Base-by-base conservation (phyloP, 257 asterid species). In the Forsythia viridissima region DNA sequence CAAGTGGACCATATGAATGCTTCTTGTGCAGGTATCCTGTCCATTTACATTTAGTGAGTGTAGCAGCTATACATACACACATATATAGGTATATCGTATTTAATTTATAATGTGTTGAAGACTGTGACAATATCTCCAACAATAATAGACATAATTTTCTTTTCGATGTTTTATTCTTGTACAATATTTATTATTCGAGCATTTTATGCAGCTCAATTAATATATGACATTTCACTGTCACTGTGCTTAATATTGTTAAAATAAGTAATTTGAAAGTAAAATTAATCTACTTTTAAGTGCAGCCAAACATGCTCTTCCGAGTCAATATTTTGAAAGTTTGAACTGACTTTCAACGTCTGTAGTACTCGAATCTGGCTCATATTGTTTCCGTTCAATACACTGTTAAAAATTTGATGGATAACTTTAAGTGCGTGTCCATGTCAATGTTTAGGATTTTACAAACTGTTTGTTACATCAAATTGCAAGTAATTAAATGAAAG, bases 1-100 rank as follows among this genome's bases (percentile, higher is more conserved):
- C 70, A 42, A 75, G 74, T 82, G 91, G 86, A 76, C 82, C 89
- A 71, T 66, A 30, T 65, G 52, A 79, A 82, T 81, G 81, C 39
- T 82, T 76, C 77, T 38, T 15, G 61, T 38, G 48, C 76, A 43
- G 80, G 76, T 37, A 43, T 34, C 34, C 24, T 55, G 42, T 4
- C 71, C 37, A 72, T 44, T 71, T 70, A 74, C 38, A 59, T 39
- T 36, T 9, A 80, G 44, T 84, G 21, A 73, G 65, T 74, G 79
- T 70, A 34, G 24, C 8, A 71, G 59, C 13, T 7, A 71, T 40
- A 34, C 59, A 1, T 18, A 40, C 30, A 16, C 38, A 20, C 20
- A 20, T 9, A 41, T 9, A 4, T 63, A 9, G 24, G 3, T 61
- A 48, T 48, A 12, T 12, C 55, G 34, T 37, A 18, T 59, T 39